Conservation (phyloP, 1,284 basidiomycete genomes). For the Ganoderma boninense region DNA sequence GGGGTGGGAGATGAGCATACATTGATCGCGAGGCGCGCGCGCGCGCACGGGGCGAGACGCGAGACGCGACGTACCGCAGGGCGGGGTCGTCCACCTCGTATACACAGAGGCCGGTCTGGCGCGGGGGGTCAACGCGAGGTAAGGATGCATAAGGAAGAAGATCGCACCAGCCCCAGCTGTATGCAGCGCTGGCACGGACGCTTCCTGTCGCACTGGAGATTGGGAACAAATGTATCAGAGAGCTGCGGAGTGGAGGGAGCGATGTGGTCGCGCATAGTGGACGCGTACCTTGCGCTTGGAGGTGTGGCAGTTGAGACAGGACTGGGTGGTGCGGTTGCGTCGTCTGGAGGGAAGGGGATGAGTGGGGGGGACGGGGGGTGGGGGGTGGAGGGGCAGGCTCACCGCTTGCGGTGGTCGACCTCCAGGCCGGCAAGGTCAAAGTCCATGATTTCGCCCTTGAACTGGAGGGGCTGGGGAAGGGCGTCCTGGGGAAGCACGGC, state of each 20-base stretch:
- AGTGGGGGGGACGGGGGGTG: not conserved
- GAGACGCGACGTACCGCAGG: slow-evolving; percentile 62
- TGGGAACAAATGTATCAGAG: slow-evolving; percentile 5
- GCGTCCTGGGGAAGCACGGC: slow-evolving; percentile 34
- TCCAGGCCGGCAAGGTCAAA: slow-evolving; percentile 68
- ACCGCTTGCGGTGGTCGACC: slow-evolving; percentile 64
- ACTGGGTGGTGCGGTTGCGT: slow-evolving; percentile 89
- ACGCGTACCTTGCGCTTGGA: slow-evolving; percentile 85
- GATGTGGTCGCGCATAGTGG: slow-evolving; percentile 8
- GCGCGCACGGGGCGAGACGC: slow-evolving; percentile 17
- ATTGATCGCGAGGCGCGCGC: slow-evolving; percentile 22
- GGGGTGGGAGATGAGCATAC: slow-evolving; percentile 22
- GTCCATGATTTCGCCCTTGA: slow-evolving; percentile 74
- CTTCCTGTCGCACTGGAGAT: slow-evolving; percentile 76
- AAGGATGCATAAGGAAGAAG: slow-evolving; percentile 24
- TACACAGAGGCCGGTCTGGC: slow-evolving; percentile 87
- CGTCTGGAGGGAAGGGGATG: slow-evolving; percentile 51
- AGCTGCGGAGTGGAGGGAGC: not conserved
- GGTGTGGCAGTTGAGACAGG: slow-evolving; percentile 91
- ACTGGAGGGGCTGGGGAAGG: slow-evolving; percentile 50
- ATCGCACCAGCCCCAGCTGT: slow-evolving; percentile 75
- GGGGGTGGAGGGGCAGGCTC: slow-evolving; percentile 21
- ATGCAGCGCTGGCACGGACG: slow-evolving; percentile 90
- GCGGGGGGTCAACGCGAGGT: slow-evolving; percentile 18
- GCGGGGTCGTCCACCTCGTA: slow-evolving; percentile 92